phyloP scores from a whole-genome alignment of 768 basidiomycete species.

The Lyophyllum semitale region DNA sequence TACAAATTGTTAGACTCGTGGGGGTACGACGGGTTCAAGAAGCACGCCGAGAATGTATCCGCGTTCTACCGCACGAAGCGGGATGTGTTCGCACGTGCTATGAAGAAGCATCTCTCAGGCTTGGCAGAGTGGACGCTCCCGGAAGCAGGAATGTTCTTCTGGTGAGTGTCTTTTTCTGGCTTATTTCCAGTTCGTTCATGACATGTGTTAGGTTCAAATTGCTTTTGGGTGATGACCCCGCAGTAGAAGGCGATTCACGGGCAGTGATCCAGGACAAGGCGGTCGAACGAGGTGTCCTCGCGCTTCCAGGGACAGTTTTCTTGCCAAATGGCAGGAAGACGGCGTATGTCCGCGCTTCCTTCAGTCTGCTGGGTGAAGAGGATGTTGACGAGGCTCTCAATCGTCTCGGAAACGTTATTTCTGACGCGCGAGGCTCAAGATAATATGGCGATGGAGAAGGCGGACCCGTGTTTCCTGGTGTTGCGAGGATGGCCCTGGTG shows the following conservation, averaged over 20 bases:
- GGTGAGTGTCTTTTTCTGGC: constrained; percentile 44
- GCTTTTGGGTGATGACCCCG: constrained; percentile 34
- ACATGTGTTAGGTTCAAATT: constrained; percentile 60
- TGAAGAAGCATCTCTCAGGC: constrained; percentile 68
- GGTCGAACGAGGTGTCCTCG: constrained; percentile 73
- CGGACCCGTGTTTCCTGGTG: no score
- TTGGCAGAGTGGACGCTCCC: constrained; percentile 72
- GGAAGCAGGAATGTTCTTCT: constrained; percentile 85
- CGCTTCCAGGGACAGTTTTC: constrained; percentile 81
- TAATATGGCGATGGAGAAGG: no score
- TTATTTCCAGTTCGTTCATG: neutral
- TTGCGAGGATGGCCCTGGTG: no score
- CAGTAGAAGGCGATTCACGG: constrained; percentile 60
- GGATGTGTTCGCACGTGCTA: constrained; percentile 69
- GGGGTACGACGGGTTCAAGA: constrained; percentile 70
- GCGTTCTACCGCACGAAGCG: constrained; percentile 67
- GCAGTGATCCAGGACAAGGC: constrained; percentile 69
- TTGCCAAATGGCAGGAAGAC: constrained; percentile 65
- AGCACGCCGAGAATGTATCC: constrained; percentile 66
- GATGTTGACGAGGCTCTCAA: constrained; percentile 73
- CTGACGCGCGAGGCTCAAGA: constrained; percentile 23
- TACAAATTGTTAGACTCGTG: constrained; percentile 57
- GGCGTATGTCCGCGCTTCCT: constrained; percentile 77
- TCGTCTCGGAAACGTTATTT: constrained; percentile 44
- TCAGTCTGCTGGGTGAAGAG: constrained; percentile 62